Conservation (phyloP, 2,329 filamentous ascomycete genomes). For the Sclerotinia sclerotiorum region DNA sequence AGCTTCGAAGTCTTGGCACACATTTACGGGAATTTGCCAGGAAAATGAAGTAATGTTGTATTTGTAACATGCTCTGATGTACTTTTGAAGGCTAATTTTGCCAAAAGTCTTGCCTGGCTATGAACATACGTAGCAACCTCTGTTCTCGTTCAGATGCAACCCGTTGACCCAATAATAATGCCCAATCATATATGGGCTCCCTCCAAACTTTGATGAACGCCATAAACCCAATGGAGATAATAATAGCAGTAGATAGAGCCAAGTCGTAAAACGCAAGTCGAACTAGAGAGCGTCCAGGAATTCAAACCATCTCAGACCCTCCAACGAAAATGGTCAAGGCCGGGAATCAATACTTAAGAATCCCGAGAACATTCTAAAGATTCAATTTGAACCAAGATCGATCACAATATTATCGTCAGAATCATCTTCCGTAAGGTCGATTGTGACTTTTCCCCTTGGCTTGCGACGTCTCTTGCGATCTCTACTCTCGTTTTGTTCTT, state of each 20-base stretch:
- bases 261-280: too few species aligned
- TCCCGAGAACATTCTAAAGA: not conserved
- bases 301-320: too few species aligned
- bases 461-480: not conserved
- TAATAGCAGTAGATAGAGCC: not conserved
- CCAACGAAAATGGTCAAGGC: not conserved
- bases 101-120: not conserved
- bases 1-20: not conserved
- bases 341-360: not conserved
- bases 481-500: not conserved
- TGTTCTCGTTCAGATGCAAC: not conserved
- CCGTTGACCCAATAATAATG: not conserved
- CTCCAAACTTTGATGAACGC: not conserved
- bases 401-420: slow-evolving; percentile 7
- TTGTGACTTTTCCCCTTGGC: not conserved
- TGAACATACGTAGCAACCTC: not conserved
- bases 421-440: slow-evolving; percentile 12
- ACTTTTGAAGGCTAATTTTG: not conserved
- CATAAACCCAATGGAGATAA: not conserved
- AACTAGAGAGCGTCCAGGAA: too few species aligned
- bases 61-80: not conserved
- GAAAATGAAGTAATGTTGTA: not conserved
- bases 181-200: not conserved
- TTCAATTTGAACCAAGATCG: not conserved
- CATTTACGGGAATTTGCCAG: not conserved